Base-by-base conservation (phyloP, 495 filamentous ascomycete species). In the Xylaria telfairii region DNA sequence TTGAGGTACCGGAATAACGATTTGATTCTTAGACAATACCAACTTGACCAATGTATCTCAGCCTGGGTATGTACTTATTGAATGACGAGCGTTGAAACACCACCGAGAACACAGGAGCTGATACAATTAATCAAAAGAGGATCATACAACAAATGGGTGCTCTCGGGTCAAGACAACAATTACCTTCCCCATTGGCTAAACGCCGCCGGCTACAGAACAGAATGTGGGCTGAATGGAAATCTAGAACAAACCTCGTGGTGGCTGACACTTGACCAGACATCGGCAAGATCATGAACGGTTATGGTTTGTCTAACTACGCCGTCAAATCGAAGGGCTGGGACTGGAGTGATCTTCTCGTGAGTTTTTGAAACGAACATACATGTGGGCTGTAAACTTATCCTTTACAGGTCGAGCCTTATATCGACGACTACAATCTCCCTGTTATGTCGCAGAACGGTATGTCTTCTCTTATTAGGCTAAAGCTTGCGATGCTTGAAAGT, bases 111-210 rank as follows among this genome's bases (percentile, higher is more conserved):
- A 49, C 19, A 54, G 26, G 4, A 17, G 51, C 49, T 53, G 39
- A 41, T 64, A 39, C 39, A 32, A 17, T 59, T 19, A 12, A 28
- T 15, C 28, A 19, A n/a, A 85, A 87, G 88, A 51, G 85, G 87
- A 24, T 86, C 85, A n/a, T 90, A 88, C 71, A 85, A 87, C 34
- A 88, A 89, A 69, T 88, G 88, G 49, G 78, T 87, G 0, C 73
- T 79, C 9, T 82, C 85, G 47, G 87, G 87, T 15, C 83, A 87
- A 69, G 89, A 90, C 64, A 82, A 87, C 0, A 75, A 87, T 65
- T 90, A 82, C 65, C 79, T 90, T 19, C 87, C 88, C 0, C 71
- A 87, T 2, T 90, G 87, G 87, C 74, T 90, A 5, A 83, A 87
- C 67, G 65, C 82, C 4, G 84, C 85, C 0, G 87, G 87, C 13